phyloP scores from a whole-genome alignment of 2,329 filamentous ascomycete genomes.

The Neopestalotiopsis sp. region DNA sequence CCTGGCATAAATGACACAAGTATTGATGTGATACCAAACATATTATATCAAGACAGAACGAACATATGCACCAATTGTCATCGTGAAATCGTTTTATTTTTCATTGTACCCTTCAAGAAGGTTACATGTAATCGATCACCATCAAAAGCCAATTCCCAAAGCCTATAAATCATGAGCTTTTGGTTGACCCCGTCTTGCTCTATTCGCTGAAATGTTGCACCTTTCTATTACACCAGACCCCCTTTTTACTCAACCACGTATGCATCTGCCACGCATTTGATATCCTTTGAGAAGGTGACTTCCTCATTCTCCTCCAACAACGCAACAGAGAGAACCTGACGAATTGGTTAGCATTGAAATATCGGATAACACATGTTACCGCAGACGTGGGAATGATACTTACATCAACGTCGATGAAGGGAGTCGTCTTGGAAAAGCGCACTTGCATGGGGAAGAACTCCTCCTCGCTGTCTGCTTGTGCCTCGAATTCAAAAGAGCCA shows the following conservation, averaged over 20 bases:
- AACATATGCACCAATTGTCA: background rate
- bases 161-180: slow-evolving; percentile 19
- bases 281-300: slow-evolving; percentile 81
- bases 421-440: slow-evolving; percentile 82
- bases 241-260: slow-evolving; percentile 74
- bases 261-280: slow-evolving; percentile 76
- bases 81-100: background rate
- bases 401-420: slow-evolving; percentile 94
- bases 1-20: background rate
- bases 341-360: slow-evolving; percentile 28
- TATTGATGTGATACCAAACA: background rate
- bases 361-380: background rate
- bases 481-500: slow-evolving; percentile 95
- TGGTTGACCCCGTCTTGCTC: slow-evolving; percentile 20
- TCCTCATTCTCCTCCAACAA: slow-evolving; percentile 78
- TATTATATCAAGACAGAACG: background rate
- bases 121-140: background rate
- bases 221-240: slow-evolving; percentile 14
- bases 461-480: slow-evolving; percentile 82
- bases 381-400: slow-evolving; percentile 45
- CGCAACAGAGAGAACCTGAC: slow-evolving; percentile 70
- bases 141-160: slow-evolving; percentile 3
- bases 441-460: slow-evolving; percentile 99
- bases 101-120: background rate
- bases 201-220: slow-evolving; percentile 13